A percentile compares a stretch with the other conserved stretches of the same genome.
Evolutionary conservation across 163 green algal genomes (phyloP).

Genomic region (Scenedesmus sp.): DNA sequence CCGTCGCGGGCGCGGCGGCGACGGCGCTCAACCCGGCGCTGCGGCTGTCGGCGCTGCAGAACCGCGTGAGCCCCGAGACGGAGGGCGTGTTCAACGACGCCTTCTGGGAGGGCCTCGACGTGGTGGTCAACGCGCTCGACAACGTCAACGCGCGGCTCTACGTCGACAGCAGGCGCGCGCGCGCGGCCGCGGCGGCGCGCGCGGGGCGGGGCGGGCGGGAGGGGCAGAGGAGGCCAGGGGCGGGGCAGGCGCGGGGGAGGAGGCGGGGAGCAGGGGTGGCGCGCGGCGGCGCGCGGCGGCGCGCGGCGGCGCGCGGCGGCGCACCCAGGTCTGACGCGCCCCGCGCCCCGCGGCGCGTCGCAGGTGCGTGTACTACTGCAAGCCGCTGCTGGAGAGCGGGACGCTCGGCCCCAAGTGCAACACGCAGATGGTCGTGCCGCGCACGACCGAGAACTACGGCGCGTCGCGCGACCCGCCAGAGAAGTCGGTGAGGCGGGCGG

Average conservation of each 20-base stretch:
- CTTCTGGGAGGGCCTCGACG: conserved; percentile 92
- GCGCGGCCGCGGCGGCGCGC: background rate
- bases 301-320: too few relatives aligned
- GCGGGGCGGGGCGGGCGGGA: too few relatives aligned
- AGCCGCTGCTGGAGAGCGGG: conserved; percentile 96
- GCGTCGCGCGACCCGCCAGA: conserved; percentile 97
- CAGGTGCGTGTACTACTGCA: conserved; percentile 94
- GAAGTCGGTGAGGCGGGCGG: conserved; percentile 80
- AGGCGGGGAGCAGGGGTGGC: too few relatives aligned
- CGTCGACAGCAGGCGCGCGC: conserved; percentile 92
- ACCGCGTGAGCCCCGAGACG: conserved; percentile 94
- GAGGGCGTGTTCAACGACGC: conserved; percentile 95
- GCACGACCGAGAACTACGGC: conserved; percentile 98
- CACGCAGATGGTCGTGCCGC: conserved; percentile 93
- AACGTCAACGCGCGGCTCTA: conserved; percentile 98
- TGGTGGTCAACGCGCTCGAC: conserved; percentile 98
- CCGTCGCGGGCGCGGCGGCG: conserved; percentile 77
- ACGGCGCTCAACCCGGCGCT: conserved; percentile 86
- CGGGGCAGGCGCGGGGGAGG: too few relatives aligned
- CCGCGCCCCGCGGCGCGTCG: too few relatives aligned
- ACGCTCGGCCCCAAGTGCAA: conserved; percentile 99
- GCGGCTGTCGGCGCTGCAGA: conserved; percentile 87
- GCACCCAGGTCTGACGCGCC: too few relatives aligned
- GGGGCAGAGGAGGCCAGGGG: background rate
- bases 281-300: too few relatives aligned